These are phyloP conservation scores for Psilocybe cyanescens DNA, from an alignment of 768 basidiomycete species.

Conservation along the genomic window DNA sequence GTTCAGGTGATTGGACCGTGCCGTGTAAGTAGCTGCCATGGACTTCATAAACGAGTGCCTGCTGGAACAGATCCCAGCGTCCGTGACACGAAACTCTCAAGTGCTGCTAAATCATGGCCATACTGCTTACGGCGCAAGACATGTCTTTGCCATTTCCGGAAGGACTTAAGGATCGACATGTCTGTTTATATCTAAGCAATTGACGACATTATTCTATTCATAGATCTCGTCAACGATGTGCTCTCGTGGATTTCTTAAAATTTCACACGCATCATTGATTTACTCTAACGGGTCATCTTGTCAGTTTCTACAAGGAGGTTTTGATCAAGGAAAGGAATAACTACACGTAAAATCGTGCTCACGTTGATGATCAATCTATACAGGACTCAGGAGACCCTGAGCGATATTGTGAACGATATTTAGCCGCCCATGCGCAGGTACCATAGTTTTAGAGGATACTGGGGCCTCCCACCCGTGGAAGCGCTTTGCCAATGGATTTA, in stretches of 20 bases:
- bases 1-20: too few relatives aligned
- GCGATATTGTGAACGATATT: constrained; percentile 3
- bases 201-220: background rate
- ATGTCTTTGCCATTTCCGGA: background rate
- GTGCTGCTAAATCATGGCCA: constrained; percentile 2
- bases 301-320: constrained; percentile 9
- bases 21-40: background rate
- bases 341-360: constrained; percentile 2
- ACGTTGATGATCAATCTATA: background rate
- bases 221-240: constrained; percentile 6
- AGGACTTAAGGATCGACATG: background rate
- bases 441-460: too few relatives aligned
- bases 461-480: too few relatives aligned
- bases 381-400: background rate
- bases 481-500: too few relatives aligned
- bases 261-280: background rate
- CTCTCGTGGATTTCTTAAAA: constrained; percentile 7
- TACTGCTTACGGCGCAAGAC: constrained; percentile 5
- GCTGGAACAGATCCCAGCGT: constrained; percentile 1
- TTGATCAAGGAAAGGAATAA: constrained; percentile 8
- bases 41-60: constrained; percentile 5
- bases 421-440: background rate
- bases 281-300: background rate
- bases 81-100: background rate
- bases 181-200: constrained; percentile 4